phyloP scores from a whole-genome alignment of 2,329 filamentous ascomycete species.

The Colletotrichum liaoningense region DNA sequence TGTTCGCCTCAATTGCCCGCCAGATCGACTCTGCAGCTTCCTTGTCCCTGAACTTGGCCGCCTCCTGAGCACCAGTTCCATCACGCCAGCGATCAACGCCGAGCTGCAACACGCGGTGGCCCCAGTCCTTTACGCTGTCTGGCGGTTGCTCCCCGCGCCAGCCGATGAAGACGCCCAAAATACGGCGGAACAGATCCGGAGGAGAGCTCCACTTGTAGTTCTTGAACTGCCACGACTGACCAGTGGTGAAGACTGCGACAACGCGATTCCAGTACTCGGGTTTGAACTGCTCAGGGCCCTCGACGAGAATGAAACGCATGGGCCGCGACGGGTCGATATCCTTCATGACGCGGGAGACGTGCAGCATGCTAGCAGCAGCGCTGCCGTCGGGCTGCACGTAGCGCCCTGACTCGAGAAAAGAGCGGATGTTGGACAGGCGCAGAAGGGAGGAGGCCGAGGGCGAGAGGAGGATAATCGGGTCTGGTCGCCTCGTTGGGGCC shows the following conservation, averaged over 20 bases:
- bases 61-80: constrained; percentile 58
- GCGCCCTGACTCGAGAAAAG: constrained; percentile 87
- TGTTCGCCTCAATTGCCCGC: constrained; percentile 87
- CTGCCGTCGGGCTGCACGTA: constrained; percentile 82
- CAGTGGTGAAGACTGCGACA: constrained; percentile 96
- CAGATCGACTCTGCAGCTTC: constrained; percentile 95
- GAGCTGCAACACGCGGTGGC: constrained; percentile 82
- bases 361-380: constrained; percentile 81
- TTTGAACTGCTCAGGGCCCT: constrained; percentile 93
- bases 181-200: constrained; percentile 88
- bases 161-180: constrained; percentile 88
- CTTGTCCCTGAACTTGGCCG: constrained; percentile 82
- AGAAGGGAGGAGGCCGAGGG: constrained; percentile 95
- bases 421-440: constrained; percentile 94
- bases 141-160: constrained; percentile 89
- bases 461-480: constrained; percentile 97
- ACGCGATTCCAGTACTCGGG: constrained; percentile 97
- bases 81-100: constrained; percentile 87
- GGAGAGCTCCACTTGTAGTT: constrained; percentile 96
- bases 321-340: constrained; percentile 76
- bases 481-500: constrained; percentile 61
- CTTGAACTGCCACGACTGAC: constrained; percentile 98
- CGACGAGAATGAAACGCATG: constrained; percentile 94
- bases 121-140: constrained; percentile 83
- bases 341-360: constrained; percentile 83